phyloP scores from a whole-genome alignment of 2,329 filamentous ascomycete species.

The Penicillium paneum region DNA sequence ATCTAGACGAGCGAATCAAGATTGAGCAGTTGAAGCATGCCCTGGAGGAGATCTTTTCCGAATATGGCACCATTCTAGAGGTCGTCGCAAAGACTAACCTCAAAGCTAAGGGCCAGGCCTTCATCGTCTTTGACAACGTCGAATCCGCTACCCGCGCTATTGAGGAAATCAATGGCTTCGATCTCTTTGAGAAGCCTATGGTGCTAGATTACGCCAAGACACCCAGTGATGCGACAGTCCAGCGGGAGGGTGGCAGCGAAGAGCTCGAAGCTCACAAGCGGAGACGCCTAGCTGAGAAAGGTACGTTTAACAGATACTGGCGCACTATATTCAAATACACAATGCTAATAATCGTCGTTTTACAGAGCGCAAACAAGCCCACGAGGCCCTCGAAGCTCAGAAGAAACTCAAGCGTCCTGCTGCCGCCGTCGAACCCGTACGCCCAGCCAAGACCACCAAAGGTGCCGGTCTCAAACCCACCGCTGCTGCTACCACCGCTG shows the following conservation, averaged over 20 bases:
- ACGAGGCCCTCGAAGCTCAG: constrained; percentile 73
- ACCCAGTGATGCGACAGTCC: constrained; percentile 81
- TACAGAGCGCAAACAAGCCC: constrained; percentile 72
- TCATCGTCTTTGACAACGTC: constrained; percentile 82
- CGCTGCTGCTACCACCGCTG: constrained; percentile 62
- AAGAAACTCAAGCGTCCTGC: constrained; percentile 68
- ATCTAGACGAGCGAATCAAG: constrained; percentile 91
- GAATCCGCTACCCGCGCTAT: constrained; percentile 78
- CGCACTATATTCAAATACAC: not conserved
- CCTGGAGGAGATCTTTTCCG: constrained; percentile 74
- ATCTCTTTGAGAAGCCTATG: constrained; percentile 90
- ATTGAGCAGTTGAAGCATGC: constrained; percentile 70
- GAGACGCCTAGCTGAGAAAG: constrained; percentile 81
- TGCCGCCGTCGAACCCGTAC: constrained; percentile 47
- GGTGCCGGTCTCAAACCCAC: constrained; percentile 74
- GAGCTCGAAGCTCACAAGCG: constrained; percentile 85
- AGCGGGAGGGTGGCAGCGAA: constrained; percentile 68
- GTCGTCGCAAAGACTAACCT: constrained; percentile 86
- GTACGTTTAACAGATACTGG: constrained; percentile 46
- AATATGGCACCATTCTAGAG: constrained; percentile 83
- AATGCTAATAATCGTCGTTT: constrained; percentile 1
- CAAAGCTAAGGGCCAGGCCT: constrained; percentile 91
- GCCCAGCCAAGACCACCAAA: constrained; percentile 67
- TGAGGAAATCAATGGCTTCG: constrained; percentile 87
- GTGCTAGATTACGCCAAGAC: constrained; percentile 76